Evolutionary conservation across 768 basidiomycete species (phyloP).

Genomic region (Leccinum imitatum): DNA sequence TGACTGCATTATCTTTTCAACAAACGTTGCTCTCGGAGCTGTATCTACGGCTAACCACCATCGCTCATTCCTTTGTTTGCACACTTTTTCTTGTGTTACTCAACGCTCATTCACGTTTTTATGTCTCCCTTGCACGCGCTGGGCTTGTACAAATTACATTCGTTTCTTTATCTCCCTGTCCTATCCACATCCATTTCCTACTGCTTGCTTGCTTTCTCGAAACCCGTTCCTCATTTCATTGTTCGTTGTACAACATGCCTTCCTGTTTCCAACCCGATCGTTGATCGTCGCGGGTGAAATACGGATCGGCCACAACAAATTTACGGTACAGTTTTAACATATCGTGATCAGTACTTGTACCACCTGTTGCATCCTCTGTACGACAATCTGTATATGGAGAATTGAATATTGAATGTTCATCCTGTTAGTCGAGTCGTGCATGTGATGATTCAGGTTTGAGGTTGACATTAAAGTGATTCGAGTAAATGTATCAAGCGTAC

Average conservation of each 20-base stretch:
- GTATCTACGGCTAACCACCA: constrained; percentile 3
- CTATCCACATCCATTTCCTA: constrained; percentile 4
- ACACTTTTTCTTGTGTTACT: neutral
- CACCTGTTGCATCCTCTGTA: constrained; percentile 24
- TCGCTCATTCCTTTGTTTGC: constrained; percentile 3
- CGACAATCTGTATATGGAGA: constrained; percentile 23
- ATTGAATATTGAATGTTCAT: constrained; percentile 2
- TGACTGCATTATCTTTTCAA: neutral
- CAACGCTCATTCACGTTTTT: constrained; percentile 5
- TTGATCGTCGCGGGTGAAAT: constrained; percentile 17
- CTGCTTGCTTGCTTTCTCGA: neutral
- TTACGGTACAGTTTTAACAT: constrained; percentile 18
- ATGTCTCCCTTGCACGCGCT: neutral
- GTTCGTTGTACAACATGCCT: constrained; percentile 18
- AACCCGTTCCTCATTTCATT: constrained; percentile 6
- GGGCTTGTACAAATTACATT: constrained; percentile 9
- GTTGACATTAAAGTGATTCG: neutral
- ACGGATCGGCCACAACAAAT: constrained; percentile 15
- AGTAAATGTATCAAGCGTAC: constrained; percentile 25
- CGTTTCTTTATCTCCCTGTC: neutral
- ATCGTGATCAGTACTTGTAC: constrained; percentile 20
- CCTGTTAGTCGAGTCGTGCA: neutral
- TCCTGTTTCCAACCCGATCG: neutral
- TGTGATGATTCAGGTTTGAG: neutral
- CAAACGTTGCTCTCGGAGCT: neutral